phyloP scores from a whole-genome alignment of 306 rosid genomes.

The Calophaca sinica region DNA sequence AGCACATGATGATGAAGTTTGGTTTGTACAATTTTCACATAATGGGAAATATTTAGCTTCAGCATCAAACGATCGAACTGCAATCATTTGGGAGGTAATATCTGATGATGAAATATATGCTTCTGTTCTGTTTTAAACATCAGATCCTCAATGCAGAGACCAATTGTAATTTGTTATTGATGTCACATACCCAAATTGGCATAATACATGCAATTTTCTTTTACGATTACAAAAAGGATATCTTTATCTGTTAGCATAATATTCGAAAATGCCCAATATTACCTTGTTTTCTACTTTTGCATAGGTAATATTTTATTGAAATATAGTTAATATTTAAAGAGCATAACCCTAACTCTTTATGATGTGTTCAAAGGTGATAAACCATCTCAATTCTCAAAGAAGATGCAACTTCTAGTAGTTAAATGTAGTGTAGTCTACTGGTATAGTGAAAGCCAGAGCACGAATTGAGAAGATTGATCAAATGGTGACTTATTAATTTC shows the following conservation, averaged over 20 bases:
- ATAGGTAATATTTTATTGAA: no score
- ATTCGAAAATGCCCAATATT: neutral
- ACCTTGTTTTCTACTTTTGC: no score
- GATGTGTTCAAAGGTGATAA: constrained; percentile 8
- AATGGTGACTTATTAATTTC: no score
- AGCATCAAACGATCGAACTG: constrained; percentile 80
- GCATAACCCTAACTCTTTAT: neutral
- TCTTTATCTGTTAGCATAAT: constrained; percentile 26
- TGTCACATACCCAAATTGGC: constrained; percentile 17
- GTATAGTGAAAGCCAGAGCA: no score
- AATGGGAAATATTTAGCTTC: constrained; percentile 90
- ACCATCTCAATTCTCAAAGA: neutral
- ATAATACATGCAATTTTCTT: neutral
- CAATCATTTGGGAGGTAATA: constrained; percentile 95
- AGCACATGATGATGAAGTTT: constrained; percentile 83
- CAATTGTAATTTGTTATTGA: constrained; percentile 33
- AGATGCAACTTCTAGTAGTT: neutral
- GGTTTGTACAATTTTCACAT: constrained; percentile 92
- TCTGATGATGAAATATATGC: constrained; percentile 38
- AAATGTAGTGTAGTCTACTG: neutral
- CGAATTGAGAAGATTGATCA: no score
- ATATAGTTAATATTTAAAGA: no score
- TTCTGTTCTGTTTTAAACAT: constrained; percentile 34
- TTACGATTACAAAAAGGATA: constrained; percentile 10
- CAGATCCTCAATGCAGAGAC: constrained; percentile 6